Percentiles rank a stretch among this genome's conserved stretches.
Conservation (phyloP, 208 protist species). For the Trichomonas gallinae region DNA sequence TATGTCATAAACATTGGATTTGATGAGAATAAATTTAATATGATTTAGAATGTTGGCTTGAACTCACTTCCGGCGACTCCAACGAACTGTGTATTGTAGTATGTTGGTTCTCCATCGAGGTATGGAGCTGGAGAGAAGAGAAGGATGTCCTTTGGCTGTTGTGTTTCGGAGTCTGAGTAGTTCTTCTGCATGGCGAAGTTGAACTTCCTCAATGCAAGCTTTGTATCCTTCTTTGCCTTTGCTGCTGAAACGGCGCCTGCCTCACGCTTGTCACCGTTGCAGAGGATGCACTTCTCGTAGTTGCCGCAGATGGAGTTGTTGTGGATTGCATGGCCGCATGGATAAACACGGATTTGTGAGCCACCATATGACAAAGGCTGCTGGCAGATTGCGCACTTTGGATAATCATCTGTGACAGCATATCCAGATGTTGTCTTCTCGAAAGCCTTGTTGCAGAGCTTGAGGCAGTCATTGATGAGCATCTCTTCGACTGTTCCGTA, state of each 20-base stretch:
- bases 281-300: not conserved
- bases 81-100: not conserved
- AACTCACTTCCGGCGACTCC: not conserved
- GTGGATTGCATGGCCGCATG: not conserved
- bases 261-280: not conserved
- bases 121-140: not conserved
- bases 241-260: not conserved
- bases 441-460: not conserved
- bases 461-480: not conserved
- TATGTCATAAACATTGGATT: too few species aligned
- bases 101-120: not conserved
- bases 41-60: not conserved
- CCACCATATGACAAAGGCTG: not conserved
- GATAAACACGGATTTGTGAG: not conserved
- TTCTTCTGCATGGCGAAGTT: not conserved
- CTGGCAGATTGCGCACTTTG: not conserved
- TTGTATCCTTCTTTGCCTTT: not conserved
- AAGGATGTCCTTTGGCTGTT: not conserved
- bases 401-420: not conserved
- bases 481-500: not conserved
- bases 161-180: not conserved
- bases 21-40: too few species aligned
- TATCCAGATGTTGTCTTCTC: not conserved
- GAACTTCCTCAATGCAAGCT: not conserved
- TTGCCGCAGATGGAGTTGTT: not conserved